Evolutionary conservation across 2,329 filamentous ascomycete species (phyloP), one percentile per base, ranked within the genome.

Genomic region (Hymenoscyphus occultus): DNA sequence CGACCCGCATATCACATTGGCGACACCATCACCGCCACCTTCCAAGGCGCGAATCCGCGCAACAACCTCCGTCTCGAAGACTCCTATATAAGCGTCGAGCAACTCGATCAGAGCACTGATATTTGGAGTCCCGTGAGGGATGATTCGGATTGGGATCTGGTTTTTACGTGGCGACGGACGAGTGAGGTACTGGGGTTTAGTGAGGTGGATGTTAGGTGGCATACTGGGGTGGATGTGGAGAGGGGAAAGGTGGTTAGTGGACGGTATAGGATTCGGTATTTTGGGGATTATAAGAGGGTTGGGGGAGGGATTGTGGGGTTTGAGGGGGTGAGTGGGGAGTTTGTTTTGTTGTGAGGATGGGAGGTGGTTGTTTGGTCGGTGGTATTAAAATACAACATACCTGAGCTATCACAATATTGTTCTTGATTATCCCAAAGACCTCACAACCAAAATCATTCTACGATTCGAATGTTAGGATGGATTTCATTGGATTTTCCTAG

Each of bases 11-110:
- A 91, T 74, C 68, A 77, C 0, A 78, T 83, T 4, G 91, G 92
- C 2, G 82, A 84, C 39, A 80, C 81, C 3, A 86, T 93, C 56
- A 83, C 80, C 22, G 88, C 83, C 0, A 87, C 82, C 0, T 97
- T 97, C 76, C 86, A 93, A 1, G 93, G 88, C 14, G 93, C 93
- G 0, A 96, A 97, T 73, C 94, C 93, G 14, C 84, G 94, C 31
- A 97, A 97, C 76, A 91, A 97, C 70, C 84, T 97, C 39, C 84
- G 88, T 0, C 85, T 91, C 1, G 93, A 91, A 72, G 83, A 82
- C 1, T 96, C 92, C 0, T 97, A 87, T 76, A 88, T 89, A 0
- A 85, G 90, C 0, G 84, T 97, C 0, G 92, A 97, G 79, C 81
- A 80, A 72, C 32, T 71, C 5, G 65, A 45, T 16, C 81, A 84